Base-by-base conservation (phyloP, 1,284 basidiomycete genomes). In the Clitocybe nebularis region DNA sequence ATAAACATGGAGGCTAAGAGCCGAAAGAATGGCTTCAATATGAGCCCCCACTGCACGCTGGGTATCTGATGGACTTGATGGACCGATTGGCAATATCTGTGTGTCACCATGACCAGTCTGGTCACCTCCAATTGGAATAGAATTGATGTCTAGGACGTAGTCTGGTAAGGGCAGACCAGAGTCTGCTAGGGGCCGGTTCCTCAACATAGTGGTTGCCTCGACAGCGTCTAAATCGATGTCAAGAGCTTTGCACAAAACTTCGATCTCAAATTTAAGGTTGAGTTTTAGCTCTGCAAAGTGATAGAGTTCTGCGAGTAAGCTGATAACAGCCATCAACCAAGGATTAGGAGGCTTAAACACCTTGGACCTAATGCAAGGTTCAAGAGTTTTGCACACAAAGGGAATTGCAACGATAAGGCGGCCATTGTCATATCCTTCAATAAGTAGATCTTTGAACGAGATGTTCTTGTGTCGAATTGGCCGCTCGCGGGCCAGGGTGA, bases 261-360 rank as follows among this genome's bases (percentile, higher is more conserved):
- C 96, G 51, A 99, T 99, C 68, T 99, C 96, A 58, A 99, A 99
- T 65, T 98, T 99, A 62, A 95, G 77, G 62, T 98, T 97, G 47
- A 99, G 75, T 68, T 97, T 96, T 49, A 99, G 77, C 56, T 99
- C 94, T 3, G 93, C 95, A 55, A 86, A 96, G 60, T 95, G 92
- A 65, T 99, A 99, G 14, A 99, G 77, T 66, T 99, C 96, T 29
- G 86, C 91, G 37, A 99, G 79, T 19, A 99, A 75, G 49, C 88
- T 82, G 52, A 99, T 74, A 48, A 99, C 89, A 0, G 89, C 94
- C 85, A 96, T 93, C 44, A 99, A 68, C 96, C 96, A 99, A 1
- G 96, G 96, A 64, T 99, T 99, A 19, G 96, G 96, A 11, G 91
- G 88, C 57, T 79, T 84, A 79, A 99, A 99, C 25, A 99, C 90